Evolutionary conservation across 2,329 filamentous ascomycete species (phyloP).

Genomic region (Fusarium sp.): DNA sequence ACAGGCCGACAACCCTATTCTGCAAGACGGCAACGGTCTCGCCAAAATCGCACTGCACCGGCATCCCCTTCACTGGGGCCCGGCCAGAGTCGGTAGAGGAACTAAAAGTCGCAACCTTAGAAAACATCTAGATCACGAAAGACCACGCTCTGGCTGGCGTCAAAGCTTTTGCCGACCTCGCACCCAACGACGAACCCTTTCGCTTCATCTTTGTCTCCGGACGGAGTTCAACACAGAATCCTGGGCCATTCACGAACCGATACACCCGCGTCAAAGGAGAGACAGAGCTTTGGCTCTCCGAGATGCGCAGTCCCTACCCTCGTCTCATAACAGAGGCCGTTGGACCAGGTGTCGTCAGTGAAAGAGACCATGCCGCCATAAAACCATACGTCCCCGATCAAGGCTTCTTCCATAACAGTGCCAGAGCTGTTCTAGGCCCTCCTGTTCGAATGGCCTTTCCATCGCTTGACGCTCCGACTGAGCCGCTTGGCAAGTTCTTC

Average conservation of each 20-base stretch:
- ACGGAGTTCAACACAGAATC: conserved; percentile 10
- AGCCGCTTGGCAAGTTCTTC: conserved; percentile 28
- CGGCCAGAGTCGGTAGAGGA: too few species aligned
- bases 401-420: conserved; percentile 4
- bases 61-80: too few species aligned
- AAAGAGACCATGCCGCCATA: conserved; percentile 26
- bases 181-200: conserved; percentile 22
- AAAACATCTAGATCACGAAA: too few species aligned
- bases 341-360: conserved; percentile 27
- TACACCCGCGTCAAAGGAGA: conserved; percentile 33
- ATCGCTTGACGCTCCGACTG: conserved; percentile 24
- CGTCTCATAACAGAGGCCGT: conserved; percentile 18
- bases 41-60: too few species aligned
- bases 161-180: conserved; percentile 21
- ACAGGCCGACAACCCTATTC: too few species aligned
- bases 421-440: background rate
- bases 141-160: conserved; percentile 26
- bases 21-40: too few species aligned
- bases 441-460: conserved; percentile 5
- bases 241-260: conserved; percentile 17
- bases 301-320: conserved; percentile 12
- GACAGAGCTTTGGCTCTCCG: conserved; percentile 16
- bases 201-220: conserved; percentile 33
- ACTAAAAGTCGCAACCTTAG: too few species aligned
- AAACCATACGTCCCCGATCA: conserved; percentile 21